These are phyloP conservation scores for Puccinia triticina DNA, from an alignment of 1,284 basidiomycete genomes.

Conservation along the genomic window DNA sequence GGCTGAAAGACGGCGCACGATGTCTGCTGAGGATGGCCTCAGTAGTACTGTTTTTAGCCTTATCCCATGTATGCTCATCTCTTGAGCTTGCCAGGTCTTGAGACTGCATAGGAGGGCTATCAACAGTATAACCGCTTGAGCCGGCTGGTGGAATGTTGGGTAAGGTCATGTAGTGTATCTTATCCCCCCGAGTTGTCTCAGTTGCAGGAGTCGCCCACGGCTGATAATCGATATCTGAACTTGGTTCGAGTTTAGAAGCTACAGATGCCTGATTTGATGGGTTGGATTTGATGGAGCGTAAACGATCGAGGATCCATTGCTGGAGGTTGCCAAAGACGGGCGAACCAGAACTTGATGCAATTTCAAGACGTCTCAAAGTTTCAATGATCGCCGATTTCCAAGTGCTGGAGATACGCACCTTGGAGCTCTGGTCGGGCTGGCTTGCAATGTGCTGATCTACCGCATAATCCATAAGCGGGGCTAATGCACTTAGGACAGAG, in stretches of 20 bases:
- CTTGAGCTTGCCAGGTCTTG: conserved; percentile 8
- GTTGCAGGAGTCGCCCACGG: background rate
- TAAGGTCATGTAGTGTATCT: conserved; percentile 41
- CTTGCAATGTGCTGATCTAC: conserved; percentile 9
- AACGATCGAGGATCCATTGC: conserved; percentile 39
- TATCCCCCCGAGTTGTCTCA: conserved; percentile 3
- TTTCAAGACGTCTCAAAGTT: conserved; percentile 43
- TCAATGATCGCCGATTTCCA: conserved; percentile 38
- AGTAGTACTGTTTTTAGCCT: conserved; percentile 12
- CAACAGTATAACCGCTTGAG: conserved; percentile 5
- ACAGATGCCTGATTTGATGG: background rate
- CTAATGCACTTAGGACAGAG: conserved; percentile 38
- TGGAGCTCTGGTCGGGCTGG: conserved; percentile 16
- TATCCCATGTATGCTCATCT: conserved; percentile 34
- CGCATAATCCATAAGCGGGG: conserved; percentile 30
- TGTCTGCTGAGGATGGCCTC: background rate
- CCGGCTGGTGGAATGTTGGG: conserved; percentile 25
- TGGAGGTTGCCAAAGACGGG: conserved; percentile 38
- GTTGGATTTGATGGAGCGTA: conserved; percentile 25
- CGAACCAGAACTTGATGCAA: background rate
- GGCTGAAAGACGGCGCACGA: conserved; percentile 1
- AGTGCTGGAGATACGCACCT: background rate
- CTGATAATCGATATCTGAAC: background rate
- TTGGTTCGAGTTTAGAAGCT: background rate
- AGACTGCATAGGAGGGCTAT: conserved; percentile 12